Percentiles rank a stretch among this genome's conserved stretches.
Conservation (phyloP, 305 asterid species). For the Plantago lanceolata region DNA sequence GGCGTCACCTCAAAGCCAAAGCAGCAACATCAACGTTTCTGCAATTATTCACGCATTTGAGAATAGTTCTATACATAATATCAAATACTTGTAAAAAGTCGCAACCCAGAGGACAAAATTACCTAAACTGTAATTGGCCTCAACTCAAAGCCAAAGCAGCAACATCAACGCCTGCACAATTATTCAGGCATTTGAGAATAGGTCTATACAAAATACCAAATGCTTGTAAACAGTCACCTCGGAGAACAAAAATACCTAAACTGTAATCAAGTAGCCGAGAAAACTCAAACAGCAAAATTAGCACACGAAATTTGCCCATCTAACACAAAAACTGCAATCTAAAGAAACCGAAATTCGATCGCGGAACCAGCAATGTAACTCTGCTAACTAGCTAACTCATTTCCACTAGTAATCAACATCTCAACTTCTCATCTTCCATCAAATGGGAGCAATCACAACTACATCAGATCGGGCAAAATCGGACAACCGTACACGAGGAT, state of each 20-base stretch:
- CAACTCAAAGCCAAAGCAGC: conserved; percentile 22
- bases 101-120: too few species aligned
- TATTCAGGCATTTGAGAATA: conserved; percentile 4
- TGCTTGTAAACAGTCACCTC: not conserved
- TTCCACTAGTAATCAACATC: conserved; percentile 9
- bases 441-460: conserved; percentile 15
- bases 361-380: not conserved
- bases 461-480: not conserved
- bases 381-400: not conserved
- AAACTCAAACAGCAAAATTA: not conserved
- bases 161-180: conserved; percentile 21
- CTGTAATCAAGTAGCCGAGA: not conserved
- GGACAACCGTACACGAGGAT: not conserved
- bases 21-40: conserved; percentile 22
- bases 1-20: conserved; percentile 19
- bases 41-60: conserved; percentile 12
- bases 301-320: not conserved
- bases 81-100: not conserved
- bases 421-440: conserved; percentile 16
- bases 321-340: not conserved
- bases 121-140: conserved; percentile 3
- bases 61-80: conserved; percentile 4
- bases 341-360: not conserved
- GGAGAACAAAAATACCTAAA: not conserved
- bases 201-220: conserved; percentile 6